These are phyloP conservation scores for Talaromyces marneffei DNA, from an alignment of 2,329 filamentous ascomycete genomes.

Conservation along the genomic window DNA sequence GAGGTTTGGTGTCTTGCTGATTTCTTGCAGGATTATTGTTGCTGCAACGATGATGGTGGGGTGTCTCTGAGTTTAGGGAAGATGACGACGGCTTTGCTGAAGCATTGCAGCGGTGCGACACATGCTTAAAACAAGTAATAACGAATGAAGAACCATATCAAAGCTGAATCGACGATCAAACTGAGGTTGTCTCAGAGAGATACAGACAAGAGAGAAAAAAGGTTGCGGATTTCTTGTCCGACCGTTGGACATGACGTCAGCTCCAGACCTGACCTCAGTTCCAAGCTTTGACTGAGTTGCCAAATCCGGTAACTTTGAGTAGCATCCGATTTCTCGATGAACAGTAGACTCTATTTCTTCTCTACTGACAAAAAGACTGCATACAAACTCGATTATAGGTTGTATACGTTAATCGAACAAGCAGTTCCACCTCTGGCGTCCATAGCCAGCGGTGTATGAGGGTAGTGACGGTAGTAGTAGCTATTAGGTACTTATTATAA, in stretches of 20 bases:
- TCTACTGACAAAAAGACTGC: no score
- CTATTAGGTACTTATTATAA: not conserved
- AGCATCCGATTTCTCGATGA: not conserved
- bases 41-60: not conserved
- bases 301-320: not conserved
- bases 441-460: not conserved
- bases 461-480: not conserved
- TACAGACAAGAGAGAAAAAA: not conserved
- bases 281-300: not conserved
- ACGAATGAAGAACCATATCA: not conserved
- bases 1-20: not conserved
- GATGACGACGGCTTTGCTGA: not conserved
- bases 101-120: not conserved
- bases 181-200: not conserved
- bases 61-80: not conserved
- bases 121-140: not conserved
- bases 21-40: not conserved
- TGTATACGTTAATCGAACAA: not conserved
- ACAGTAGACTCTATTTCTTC: not conserved
- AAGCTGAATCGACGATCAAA: not conserved
- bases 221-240: not conserved
- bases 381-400: not conserved
- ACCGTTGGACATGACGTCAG: not conserved
- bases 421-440: no score
- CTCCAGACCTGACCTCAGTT: not conserved